Conservation (phyloP, 257 asterid genomes). For the Plantago major region DNA sequence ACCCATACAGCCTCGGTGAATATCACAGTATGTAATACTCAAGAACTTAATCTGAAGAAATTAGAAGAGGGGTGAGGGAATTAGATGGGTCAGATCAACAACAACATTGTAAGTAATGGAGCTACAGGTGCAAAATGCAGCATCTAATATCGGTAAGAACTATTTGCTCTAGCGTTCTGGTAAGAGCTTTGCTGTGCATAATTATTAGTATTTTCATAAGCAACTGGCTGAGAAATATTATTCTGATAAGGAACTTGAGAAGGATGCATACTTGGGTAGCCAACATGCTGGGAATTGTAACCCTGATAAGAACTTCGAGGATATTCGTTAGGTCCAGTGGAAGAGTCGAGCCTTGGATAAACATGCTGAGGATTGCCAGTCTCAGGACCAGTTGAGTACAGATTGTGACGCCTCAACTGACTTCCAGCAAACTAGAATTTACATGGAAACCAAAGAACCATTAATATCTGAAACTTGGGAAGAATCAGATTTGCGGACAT, state of each 20-base stretch:
- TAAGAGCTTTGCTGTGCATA: constrained; percentile 35
- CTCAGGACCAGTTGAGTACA: constrained; percentile 36
- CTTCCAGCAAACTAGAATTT: constrained; percentile 36
- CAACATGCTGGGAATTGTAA: constrained; percentile 23
- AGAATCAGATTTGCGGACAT: neutral
- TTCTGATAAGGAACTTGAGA: constrained; percentile 41
- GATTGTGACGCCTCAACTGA: constrained; percentile 39
- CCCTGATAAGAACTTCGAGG: constrained; percentile 31
- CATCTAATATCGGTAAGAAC: constrained; percentile 44
- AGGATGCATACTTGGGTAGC: constrained; percentile 28
- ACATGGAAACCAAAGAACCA: neutral
- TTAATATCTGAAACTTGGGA: neutral
- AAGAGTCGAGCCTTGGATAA: constrained; percentile 35
- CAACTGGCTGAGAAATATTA: constrained; percentile 30
- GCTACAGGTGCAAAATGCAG: constrained; percentile 25
- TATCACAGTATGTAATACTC: too few relatives aligned
- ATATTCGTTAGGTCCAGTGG: constrained; percentile 30
- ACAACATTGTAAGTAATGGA: constrained; percentile 2
- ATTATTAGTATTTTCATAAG: constrained; percentile 27
- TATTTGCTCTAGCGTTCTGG: constrained; percentile 38
- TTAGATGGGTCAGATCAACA: neutral
- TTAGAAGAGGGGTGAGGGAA: neutral
- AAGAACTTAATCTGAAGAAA: too few relatives aligned
- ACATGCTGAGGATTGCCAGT: constrained; percentile 35
- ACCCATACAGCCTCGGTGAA: too few relatives aligned